phyloP scores from a whole-genome alignment of 148 eudicot genomes.

The Spergularia marina region DNA sequence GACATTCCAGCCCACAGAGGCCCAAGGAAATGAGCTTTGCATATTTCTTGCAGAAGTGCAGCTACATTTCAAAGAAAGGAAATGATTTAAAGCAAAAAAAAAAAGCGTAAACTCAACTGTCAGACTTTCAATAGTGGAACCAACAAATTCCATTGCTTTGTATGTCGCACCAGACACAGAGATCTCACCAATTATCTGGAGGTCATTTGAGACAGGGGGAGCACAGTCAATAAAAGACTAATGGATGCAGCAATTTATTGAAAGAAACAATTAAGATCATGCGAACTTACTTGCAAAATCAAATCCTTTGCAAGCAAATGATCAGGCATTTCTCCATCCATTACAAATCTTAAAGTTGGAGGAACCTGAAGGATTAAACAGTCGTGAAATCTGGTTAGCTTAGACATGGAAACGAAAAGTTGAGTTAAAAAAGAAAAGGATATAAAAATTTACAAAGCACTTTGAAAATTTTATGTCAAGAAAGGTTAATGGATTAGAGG shows the following conservation, averaged over 20 bases:
- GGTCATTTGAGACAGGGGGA: constrained; percentile 10
- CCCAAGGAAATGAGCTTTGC: no score
- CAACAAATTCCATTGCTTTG: constrained; percentile 96
- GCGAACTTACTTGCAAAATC: constrained; percentile 73
- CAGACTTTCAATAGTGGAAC: constrained; percentile 85
- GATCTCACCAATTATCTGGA: constrained; percentile 94
- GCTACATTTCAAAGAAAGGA: not conserved
- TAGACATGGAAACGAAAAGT: not conserved
- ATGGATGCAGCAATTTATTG: not conserved
- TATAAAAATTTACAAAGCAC: not conserved
- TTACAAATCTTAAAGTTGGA: constrained; percentile 83
- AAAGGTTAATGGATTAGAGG: not conserved
- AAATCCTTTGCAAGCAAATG: constrained; percentile 94
- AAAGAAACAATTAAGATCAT: not conserved
- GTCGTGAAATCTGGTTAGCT: constrained; percentile 3
- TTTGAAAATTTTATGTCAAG: not conserved
- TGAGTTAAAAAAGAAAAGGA: not conserved
- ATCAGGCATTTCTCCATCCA: constrained; percentile 99
- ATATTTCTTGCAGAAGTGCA: not conserved
- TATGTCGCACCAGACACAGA: constrained; percentile 98
- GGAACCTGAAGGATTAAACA: constrained; percentile 59
- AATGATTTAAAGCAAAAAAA: not conserved
- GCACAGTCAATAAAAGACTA: not conserved
- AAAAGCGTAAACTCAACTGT: constrained; percentile 43
- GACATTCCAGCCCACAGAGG: no score